Evolutionary conservation across 768 basidiomycete species (phyloP).

Genomic region (Pulveroboletus sp.): DNA sequence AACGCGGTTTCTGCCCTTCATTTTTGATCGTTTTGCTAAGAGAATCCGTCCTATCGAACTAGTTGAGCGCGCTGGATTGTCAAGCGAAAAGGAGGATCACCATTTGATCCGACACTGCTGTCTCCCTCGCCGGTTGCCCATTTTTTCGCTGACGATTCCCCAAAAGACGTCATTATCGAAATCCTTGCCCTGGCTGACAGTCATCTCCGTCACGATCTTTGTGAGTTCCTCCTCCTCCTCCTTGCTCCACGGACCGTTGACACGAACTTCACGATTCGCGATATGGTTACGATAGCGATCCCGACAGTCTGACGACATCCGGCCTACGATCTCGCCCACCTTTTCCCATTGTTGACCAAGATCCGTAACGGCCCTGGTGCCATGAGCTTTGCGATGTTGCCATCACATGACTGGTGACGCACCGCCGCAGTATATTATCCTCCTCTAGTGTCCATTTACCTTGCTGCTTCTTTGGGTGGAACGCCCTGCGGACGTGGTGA

Average conservation of each 20-base stretch:
- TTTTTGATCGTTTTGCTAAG: conserved; percentile 72
- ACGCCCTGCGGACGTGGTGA: conserved; percentile 69
- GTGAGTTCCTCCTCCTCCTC: conserved; percentile 78
- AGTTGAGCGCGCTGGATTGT: conserved; percentile 1
- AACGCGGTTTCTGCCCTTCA: conserved; percentile 66
- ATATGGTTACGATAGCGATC: conserved; percentile 87
- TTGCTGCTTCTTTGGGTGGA: conserved; percentile 67
- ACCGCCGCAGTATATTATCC: conserved; percentile 65
- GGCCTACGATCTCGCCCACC: conserved; percentile 64
- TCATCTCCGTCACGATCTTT: conserved; percentile 73
- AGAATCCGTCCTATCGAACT: conserved; percentile 62
- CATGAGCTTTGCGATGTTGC: conserved; percentile 2
- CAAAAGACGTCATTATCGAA: conserved; percentile 82
- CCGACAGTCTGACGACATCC: conserved; percentile 78
- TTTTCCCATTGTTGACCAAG: conserved; percentile 82
- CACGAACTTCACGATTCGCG: conserved; percentile 60
- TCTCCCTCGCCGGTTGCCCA: conserved; percentile 73
- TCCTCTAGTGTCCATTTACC: conserved; percentile 71
- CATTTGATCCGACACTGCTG: conserved; percentile 91
- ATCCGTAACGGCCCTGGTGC: conserved; percentile 59
- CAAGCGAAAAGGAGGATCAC: conserved; percentile 35
- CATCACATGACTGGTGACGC: conserved; percentile 21
- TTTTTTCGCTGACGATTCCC: conserved; percentile 70
- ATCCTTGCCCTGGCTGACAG: conserved; percentile 66
- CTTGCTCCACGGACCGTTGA: conserved; percentile 70